Percentiles rank a stretch among this genome's conserved stretches.
Conservation (phyloP, 2,329 filamentous ascomycete genomes). For the Neoarthrinium moseri region DNA sequence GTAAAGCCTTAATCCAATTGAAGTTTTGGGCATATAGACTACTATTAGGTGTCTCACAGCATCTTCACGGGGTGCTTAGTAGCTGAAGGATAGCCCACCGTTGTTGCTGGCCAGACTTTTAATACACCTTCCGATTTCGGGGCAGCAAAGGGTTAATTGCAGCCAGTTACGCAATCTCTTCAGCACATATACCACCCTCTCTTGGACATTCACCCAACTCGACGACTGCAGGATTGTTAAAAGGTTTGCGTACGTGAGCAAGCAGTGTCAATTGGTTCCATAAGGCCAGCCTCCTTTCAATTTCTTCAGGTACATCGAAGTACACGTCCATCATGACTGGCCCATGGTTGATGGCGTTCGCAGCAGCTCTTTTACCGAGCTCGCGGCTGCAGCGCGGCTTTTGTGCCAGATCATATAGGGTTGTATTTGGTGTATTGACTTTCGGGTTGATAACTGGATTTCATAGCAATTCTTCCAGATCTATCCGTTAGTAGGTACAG, state of each 20-base stretch:
- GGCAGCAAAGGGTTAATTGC: constrained; percentile 14
- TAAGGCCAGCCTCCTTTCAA: constrained; percentile 37
- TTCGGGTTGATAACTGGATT: constrained; percentile 53
- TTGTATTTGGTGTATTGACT: constrained; percentile 52
- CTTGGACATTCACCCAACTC: constrained; percentile 13
- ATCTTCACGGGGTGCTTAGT: too few species aligned
- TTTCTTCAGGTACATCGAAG: constrained; percentile 49
- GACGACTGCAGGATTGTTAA: constrained; percentile 14
- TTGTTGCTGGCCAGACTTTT: constrained; percentile 16
- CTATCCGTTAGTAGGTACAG: constrained; percentile 56
- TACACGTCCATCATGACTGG: constrained; percentile 47
- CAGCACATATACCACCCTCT: constrained; percentile 14
- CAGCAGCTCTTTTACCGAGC: constrained; percentile 52
- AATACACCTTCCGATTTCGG: constrained; percentile 16
- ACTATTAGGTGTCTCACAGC: neutral
- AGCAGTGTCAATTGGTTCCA: constrained; percentile 12
- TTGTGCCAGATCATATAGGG: constrained; percentile 61
- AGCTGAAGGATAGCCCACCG: constrained; percentile 15
- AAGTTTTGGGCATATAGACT: neutral
- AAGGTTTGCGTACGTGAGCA: constrained; percentile 18
- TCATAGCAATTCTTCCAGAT: constrained; percentile 56
- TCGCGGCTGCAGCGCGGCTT: constrained; percentile 61
- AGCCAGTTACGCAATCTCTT: constrained; percentile 17
- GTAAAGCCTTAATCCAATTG: too few species aligned
- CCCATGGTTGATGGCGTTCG: constrained; percentile 60